Evolutionary conservation across 2,329 filamentous ascomycete genomes (phyloP).

Genomic region (Cladosporium sp.): DNA sequence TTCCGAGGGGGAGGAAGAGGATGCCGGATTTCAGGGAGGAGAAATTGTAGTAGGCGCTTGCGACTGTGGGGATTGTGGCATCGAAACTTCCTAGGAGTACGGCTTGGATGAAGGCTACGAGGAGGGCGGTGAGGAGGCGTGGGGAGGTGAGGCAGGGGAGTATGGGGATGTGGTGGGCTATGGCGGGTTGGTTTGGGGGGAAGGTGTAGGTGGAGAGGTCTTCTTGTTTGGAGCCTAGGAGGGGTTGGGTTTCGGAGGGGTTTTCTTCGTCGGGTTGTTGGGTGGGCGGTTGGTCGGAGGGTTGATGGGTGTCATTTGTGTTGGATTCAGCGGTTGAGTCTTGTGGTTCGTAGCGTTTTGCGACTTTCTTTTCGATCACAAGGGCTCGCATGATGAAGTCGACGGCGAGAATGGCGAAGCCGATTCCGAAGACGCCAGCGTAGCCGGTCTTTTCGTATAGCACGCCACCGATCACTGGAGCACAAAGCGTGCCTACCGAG

Average conservation of each 20-base stretch:
- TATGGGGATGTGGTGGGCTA: conserved; percentile 44
- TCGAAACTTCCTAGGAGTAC: conserved; percentile 41
- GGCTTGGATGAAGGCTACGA: conserved; percentile 43
- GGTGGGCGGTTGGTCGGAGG: conserved; percentile 9
- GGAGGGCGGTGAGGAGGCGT: conserved; percentile 36
- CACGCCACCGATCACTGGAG: conserved; percentile 56
- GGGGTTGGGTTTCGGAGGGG: conserved; percentile 34
- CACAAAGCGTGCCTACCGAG: conserved; percentile 51
- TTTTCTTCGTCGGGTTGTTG: background rate
- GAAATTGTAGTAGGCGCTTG: conserved; percentile 41
- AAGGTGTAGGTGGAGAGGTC: conserved; percentile 40
- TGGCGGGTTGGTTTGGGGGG: conserved; percentile 33
- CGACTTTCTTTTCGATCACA: conserved; percentile 60
- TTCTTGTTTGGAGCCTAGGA: conserved; percentile 32
- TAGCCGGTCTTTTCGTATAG: conserved; percentile 57
- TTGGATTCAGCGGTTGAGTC: conserved; percentile 11
- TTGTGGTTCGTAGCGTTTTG: conserved; percentile 38
- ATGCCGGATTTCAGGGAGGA: conserved; percentile 41
- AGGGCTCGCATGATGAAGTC: conserved; percentile 58
- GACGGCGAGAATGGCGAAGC: conserved; percentile 49
- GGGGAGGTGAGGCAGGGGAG: conserved; percentile 40
- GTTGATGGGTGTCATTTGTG: background rate
- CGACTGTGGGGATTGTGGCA: conserved; percentile 44
- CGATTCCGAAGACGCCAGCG: conserved; percentile 54
- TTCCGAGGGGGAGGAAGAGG: conserved; percentile 43